Evolutionary conservation across 2,329 filamentous ascomycete species (phyloP).

Genomic region (Fusarium mundagurra): DNA sequence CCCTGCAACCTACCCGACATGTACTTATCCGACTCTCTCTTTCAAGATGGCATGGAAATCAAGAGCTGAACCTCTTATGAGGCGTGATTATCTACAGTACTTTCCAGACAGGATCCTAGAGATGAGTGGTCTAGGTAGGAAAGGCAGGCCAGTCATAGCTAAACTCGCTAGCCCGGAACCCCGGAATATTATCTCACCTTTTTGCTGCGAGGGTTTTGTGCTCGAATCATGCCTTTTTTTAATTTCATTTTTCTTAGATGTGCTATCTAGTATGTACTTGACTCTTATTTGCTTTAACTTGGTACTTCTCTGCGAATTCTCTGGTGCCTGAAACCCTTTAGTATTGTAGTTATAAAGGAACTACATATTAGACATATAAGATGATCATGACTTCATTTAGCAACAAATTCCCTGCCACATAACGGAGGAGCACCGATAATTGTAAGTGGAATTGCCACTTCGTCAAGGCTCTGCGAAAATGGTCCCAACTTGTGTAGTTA

Average conservation of each 20-base stretch:
- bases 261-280: too few species aligned
- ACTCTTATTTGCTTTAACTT: too few species aligned
- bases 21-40: not conserved
- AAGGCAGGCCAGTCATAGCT: not conserved
- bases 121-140: not conserved
- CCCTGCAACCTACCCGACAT: not conserved
- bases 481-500: not conserved
- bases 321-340: too few species aligned
- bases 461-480: not conserved
- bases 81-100: not conserved
- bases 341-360: too few species aligned
- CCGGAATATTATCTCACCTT: not conserved
- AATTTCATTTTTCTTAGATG: too few species aligned
- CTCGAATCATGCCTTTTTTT: not conserved
- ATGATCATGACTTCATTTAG: not conserved
- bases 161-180: not conserved
- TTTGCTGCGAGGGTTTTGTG: not conserved
- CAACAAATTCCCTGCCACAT: rapidly evolving
- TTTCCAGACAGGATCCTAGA: not conserved
- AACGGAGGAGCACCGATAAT: rapidly evolving
- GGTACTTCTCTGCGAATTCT: too few species aligned
- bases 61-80: not conserved
- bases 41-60: not conserved
- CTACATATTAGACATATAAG: not conserved
- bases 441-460: not conserved